Evolutionary conservation across 2,329 filamentous ascomycete species (phyloP).

Genomic region (Fusarium decemcellulare): DNA sequence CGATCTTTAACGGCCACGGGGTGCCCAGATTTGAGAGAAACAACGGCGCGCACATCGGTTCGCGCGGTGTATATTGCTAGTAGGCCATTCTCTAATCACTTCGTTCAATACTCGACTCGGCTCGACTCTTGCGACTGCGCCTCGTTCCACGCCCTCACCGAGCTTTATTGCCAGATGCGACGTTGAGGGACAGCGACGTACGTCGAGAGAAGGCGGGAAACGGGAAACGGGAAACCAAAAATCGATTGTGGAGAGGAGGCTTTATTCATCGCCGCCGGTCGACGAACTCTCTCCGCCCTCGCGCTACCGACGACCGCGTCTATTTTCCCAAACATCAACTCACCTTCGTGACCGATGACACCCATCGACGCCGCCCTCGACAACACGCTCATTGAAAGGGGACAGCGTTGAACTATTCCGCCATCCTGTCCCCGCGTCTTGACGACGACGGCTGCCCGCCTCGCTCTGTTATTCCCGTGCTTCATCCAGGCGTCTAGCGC

Average conservation of each 20-base stretch:
- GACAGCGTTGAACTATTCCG: constrained; percentile 6
- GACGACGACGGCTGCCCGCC: constrained; percentile 40
- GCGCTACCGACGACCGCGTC: constrained; percentile 1
- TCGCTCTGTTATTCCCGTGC: constrained; percentile 16
- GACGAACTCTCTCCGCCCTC: constrained; percentile 3
- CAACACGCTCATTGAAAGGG: constrained; percentile 11
- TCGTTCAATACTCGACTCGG: constrained; percentile 3
- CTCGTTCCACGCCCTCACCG: constrained; percentile 22
- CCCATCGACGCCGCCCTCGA: constrained; percentile 13
- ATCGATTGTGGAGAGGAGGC: constrained; percentile 9
- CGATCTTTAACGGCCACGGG: constrained; percentile 7
- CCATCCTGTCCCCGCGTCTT: constrained; percentile 38
- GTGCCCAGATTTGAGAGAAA: background rate
- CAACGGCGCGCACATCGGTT: constrained; percentile 6
- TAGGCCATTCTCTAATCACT: background rate
- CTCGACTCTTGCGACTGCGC: constrained; percentile 26
- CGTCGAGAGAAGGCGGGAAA: background rate
- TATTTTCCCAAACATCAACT: constrained; percentile 4
- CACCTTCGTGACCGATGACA: constrained; percentile 30
- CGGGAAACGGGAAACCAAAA: background rate
- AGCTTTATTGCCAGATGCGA: constrained; percentile 8
- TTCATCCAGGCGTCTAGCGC: constrained; percentile 39
- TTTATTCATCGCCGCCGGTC: constrained; percentile 2
- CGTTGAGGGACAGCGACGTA: constrained; percentile 2
- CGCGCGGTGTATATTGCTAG: constrained; percentile 8